A percentile compares a stretch with the other conserved stretches of the same genome.
phyloP scores from a whole-genome alignment of 371 early-diverging fungal genomes.

The Blakeslea trispora region DNA sequence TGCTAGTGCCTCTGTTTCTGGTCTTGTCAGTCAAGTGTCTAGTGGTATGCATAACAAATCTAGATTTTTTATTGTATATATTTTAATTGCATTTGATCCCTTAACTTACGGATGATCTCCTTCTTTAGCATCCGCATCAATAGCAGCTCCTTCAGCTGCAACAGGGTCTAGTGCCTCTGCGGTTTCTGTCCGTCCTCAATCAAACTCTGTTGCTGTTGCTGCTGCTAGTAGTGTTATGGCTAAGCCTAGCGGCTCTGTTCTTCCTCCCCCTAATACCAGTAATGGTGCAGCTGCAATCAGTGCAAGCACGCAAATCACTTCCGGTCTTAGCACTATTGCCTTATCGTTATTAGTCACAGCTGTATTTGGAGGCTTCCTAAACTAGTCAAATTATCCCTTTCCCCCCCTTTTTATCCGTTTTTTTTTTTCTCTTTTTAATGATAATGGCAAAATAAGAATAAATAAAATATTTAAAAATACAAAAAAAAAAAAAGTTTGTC shows the following conservation, averaged over 20 bases:
- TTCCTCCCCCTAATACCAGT: constrained; percentile 9
- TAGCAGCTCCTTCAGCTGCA: constrained; percentile 1
- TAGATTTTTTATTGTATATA: background rate
- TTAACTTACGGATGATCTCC: background rate
- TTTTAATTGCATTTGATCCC: background rate
- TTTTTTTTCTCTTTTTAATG: background rate
- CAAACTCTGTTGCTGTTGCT: constrained; percentile 3
- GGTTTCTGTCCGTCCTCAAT: constrained; percentile 7
- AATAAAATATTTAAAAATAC: too few species aligned
- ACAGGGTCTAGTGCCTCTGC: constrained; percentile 16
- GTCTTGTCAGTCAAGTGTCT: background rate
- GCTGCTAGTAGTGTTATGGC: constrained; percentile 7
- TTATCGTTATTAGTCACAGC: constrained; percentile 12
- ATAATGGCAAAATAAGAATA: background rate
- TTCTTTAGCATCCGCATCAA: background rate
- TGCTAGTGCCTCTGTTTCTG: background rate
- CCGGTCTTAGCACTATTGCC: constrained; percentile 7
- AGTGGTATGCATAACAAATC: constrained; percentile 9
- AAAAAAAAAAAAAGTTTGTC: background rate
- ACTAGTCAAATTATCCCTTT: background rate
- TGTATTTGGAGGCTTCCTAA: constrained; percentile 13
- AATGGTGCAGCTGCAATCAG: constrained; percentile 4
- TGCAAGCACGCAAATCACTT: background rate
- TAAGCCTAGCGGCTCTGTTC: constrained; percentile 18
- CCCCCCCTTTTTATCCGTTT: background rate